phyloP scores from a whole-genome alignment of 257 asterid species.

The Penstemon davidsonii region DNA sequence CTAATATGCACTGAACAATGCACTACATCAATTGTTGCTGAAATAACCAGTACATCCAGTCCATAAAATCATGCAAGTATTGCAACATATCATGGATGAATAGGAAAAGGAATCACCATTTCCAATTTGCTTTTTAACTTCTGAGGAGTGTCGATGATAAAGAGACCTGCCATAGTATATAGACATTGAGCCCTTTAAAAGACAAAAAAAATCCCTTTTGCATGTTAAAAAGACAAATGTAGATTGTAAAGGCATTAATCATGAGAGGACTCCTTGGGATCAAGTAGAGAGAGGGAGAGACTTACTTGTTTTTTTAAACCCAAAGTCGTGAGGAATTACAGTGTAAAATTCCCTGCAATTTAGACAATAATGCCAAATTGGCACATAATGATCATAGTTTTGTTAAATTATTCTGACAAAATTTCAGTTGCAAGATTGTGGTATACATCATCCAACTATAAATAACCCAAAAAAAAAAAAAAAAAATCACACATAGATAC shows the following conservation, averaged over 20 bases:
- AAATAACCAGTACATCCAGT: constrained; percentile 13
- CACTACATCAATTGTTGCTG: background rate
- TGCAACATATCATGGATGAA: constrained; percentile 15
- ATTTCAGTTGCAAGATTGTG: constrained; percentile 10
- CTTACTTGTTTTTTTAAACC: constrained; percentile 78
- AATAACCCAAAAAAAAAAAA: background rate
- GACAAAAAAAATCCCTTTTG: background rate
- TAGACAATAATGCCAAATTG: constrained; percentile 23
- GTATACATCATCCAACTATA: constrained; percentile 1
- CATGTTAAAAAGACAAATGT: background rate
- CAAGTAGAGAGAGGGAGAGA: constrained; percentile 32
- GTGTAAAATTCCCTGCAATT: constrained; percentile 88
- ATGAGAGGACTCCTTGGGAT: constrained; percentile 10
- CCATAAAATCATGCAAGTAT: constrained; percentile 4
- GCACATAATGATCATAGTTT: constrained; percentile 10
- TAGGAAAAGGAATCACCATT: constrained; percentile 61
- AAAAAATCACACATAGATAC: constrained; percentile 14
- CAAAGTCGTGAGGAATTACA: constrained; percentile 93
- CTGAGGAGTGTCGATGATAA: constrained; percentile 87
- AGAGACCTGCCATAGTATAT: constrained; percentile 62
- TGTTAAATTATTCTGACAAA: constrained; percentile 12
- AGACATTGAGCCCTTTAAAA: constrained; percentile 22
- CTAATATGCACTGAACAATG: background rate
- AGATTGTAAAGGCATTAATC: constrained; percentile 4
- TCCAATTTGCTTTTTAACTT: constrained; percentile 81